Percentiles rank a stretch among this genome's conserved stretches.
Conservation (phyloP, 192 early-diverging fungal species). For the Blastocladiella britannica region DNA sequence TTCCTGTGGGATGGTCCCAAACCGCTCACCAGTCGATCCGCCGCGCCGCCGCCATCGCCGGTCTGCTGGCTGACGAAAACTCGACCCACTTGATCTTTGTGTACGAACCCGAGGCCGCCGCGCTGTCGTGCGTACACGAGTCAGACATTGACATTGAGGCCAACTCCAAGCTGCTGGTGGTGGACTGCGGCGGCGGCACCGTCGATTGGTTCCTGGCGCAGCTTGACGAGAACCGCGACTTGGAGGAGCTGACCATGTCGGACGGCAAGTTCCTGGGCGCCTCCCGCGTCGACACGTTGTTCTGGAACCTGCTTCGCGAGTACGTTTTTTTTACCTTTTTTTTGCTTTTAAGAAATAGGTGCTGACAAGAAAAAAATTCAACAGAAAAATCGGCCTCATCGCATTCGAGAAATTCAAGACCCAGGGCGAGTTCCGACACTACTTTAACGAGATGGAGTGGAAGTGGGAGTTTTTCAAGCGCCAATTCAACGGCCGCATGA, state of each 20-base stretch:
- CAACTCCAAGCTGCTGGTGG: background rate
- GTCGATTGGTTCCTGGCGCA: background rate
- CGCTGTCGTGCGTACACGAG: background rate
- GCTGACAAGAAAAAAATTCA: too few relatives aligned
- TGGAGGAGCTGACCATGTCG: background rate
- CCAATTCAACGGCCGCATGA: background rate
- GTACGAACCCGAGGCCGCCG: background rate
- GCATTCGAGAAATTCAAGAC: background rate
- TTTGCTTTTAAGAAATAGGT: too few relatives aligned
- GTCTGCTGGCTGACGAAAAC: background rate
- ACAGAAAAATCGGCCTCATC: background rate
- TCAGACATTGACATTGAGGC: background rate
- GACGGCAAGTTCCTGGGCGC: background rate
- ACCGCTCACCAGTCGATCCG: background rate
- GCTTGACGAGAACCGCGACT: background rate
- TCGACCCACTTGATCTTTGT: background rate
- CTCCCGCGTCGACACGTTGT: background rate
- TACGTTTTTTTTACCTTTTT: too few relatives aligned
- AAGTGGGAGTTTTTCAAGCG: background rate
- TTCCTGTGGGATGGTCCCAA: background rate
- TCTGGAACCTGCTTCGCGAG: background rate
- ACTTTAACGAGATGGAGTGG: background rate
- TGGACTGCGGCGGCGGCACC: background rate
- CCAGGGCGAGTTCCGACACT: background rate
- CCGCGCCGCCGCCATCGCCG: background rate